phyloP scores from a whole-genome alignment of 192 early-diverging fungal species.

The Linderina pennispora region DNA sequence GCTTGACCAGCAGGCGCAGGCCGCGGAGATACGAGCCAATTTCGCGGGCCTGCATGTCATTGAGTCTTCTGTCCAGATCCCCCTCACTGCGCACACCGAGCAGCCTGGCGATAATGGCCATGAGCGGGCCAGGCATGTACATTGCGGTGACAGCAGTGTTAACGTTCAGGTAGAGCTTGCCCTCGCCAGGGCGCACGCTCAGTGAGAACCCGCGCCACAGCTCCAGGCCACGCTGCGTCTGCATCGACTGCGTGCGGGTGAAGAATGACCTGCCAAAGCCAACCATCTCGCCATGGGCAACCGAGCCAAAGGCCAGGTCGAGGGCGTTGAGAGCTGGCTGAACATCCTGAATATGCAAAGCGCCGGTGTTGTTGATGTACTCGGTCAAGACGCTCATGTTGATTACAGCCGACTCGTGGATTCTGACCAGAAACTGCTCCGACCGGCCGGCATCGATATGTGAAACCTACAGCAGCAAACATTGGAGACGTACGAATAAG shows the following conservation, averaged over 20 bases:
- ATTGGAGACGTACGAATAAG: no score
- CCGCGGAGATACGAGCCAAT: slow-evolving; percentile 43
- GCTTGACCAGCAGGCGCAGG: slow-evolving; percentile 50
- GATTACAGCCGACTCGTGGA: slow-evolving; percentile 54
- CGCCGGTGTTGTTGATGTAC: slow-evolving; percentile 14
- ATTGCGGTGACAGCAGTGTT: slow-evolving; percentile 68
- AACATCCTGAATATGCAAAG: slow-evolving; percentile 12
- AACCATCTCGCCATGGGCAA: slow-evolving; percentile 70
- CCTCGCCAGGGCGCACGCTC: slow-evolving; percentile 70
- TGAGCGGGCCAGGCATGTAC: slow-evolving; percentile 59
- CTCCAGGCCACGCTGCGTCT: slow-evolving; percentile 68
- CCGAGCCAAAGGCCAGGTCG: slow-evolving; percentile 79
- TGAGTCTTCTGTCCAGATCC: slow-evolving; percentile 28
- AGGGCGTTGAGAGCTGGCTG: slow-evolving; percentile 56
- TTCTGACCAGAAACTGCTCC: slow-evolving; percentile 49
- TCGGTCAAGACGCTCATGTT: slow-evolving; percentile 41
- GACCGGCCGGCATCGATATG: slow-evolving; percentile 29
- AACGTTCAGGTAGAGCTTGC: slow-evolving; percentile 66
- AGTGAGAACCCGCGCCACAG: slow-evolving; percentile 94
- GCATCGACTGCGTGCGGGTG: slow-evolving; percentile 55
- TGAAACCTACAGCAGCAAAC: background rate
- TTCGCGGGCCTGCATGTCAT: slow-evolving; percentile 4
- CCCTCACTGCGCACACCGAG: slow-evolving; percentile 47
- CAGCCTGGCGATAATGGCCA: slow-evolving; percentile 65
- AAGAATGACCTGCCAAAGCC: slow-evolving; percentile 89